Conservation (phyloP, 202 grass and related monocot genomes). For the Zoysia matrella region DNA sequence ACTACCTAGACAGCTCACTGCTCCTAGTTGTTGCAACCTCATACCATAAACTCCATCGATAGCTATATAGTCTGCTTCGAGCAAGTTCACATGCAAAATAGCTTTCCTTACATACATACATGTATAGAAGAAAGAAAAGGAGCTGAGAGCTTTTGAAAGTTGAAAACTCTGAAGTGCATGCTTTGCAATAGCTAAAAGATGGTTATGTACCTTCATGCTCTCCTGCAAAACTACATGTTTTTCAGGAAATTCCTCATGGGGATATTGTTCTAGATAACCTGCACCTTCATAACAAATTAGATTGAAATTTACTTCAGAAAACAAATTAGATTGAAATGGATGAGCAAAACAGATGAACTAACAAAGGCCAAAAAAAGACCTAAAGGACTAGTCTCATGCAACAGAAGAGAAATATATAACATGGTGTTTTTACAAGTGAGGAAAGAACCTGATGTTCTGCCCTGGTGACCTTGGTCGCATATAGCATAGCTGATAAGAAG, state of each 20-base stretch:
- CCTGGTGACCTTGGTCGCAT: slow-evolving; percentile 52
- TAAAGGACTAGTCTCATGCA: slow-evolving; percentile 12
- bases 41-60: slow-evolving; percentile 25
- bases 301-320: slow-evolving; percentile 13
- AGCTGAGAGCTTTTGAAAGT: slow-evolving; percentile 19
- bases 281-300: slow-evolving; percentile 36
- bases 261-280: slow-evolving; percentile 55
- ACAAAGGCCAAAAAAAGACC: slow-evolving; percentile 15
- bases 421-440: slow-evolving; percentile 11
- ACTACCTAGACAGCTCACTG: background rate
- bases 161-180: slow-evolving; percentile 12
- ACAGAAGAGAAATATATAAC: slow-evolving; percentile 16
- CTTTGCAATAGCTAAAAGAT: slow-evolving; percentile 9
- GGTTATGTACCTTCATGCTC: slow-evolving; percentile 50
- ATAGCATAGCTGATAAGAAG: slow-evolving; percentile 55
- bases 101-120: slow-evolving; percentile 7
- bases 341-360: background rate
- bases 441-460: slow-evolving; percentile 41
- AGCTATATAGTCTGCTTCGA: slow-evolving; percentile 2
- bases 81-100: slow-evolving; percentile 21
- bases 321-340: background rate
- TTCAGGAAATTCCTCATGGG: slow-evolving; percentile 27
- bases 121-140: background rate
- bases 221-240: slow-evolving; percentile 46
- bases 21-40: slow-evolving; percentile 3